These are phyloP conservation scores for Naematelia encephala DNA, from an alignment of 768 basidiomycete genomes.

Conservation along the genomic window DNA sequence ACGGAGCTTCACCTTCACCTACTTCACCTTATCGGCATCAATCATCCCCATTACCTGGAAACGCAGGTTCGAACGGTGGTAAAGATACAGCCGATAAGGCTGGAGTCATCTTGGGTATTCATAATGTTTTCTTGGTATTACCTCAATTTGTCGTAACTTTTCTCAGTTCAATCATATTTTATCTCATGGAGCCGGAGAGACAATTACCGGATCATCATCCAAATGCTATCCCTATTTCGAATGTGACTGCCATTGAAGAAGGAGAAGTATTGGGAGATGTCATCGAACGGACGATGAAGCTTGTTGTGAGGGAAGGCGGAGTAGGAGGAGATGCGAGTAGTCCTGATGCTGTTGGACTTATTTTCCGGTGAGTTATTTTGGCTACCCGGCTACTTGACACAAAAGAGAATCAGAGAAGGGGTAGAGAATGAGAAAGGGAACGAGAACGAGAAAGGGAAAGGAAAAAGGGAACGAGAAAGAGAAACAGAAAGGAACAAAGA, in stretches of 20 bases:
- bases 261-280: conserved; percentile 25
- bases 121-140: conserved; percentile 88
- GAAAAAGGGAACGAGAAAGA: neutral
- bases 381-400: neutral
- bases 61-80: conserved; percentile 12
- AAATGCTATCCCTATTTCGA: conserved; percentile 26
- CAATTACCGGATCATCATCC: conserved; percentile 38
- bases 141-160: conserved; percentile 92
- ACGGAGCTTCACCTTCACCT: neutral
- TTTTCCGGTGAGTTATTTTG: conserved; percentile 64
- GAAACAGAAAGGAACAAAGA: neutral
- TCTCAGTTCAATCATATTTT: conserved; percentile 79
- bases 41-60: neutral
- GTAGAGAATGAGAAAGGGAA: neutral
- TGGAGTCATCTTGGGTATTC: conserved; percentile 87
- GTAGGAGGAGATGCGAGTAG: conserved; percentile 40
- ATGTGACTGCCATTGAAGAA: conserved; percentile 51
- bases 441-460: neutral
- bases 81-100: conserved; percentile 65
- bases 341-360: conserved; percentile 70
- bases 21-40: conserved; percentile 4
- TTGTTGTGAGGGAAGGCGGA: conserved; percentile 14
- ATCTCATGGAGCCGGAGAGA: conserved; percentile 66
- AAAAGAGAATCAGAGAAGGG: neutral
- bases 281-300: neutral